Evolutionary conservation across 768 basidiomycete species (phyloP).

Genomic region (Lentinula aciculospora): DNA sequence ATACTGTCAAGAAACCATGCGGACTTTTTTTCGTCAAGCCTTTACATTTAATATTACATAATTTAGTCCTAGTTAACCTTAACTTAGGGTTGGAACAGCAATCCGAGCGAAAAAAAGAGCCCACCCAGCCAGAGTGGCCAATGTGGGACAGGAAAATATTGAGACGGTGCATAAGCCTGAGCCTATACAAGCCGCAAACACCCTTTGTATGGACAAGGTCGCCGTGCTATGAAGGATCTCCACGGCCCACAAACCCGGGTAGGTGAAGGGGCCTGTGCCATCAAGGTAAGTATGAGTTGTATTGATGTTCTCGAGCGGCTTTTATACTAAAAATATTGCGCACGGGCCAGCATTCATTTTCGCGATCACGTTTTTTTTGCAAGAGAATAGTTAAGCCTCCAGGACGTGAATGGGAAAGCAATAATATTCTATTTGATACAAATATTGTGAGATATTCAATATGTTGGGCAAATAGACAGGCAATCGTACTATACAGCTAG

Average conservation of each 20-base stretch:
- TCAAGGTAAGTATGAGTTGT: slow-evolving; percentile 5
- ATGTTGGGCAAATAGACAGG: too few relatives aligned
- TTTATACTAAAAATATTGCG: slow-evolving; percentile 1
- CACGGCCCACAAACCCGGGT: slow-evolving; percentile 7
- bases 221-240: slow-evolving; percentile 9
- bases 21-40: too few relatives aligned
- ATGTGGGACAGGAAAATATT: slow-evolving; percentile 8
- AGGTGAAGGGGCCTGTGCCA: slow-evolving; percentile 7
- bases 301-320: not conserved
- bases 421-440: not conserved
- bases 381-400: too few relatives aligned
- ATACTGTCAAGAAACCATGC: too few relatives aligned
- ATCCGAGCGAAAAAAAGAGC: slow-evolving; percentile 2
- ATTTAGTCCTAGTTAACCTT: not conserved
- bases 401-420: not conserved
- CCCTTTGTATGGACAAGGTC: slow-evolving; percentile 8
- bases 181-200: slow-evolving; percentile 7
- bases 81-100: slow-evolving; percentile 3
- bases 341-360: slow-evolving; percentile 2
- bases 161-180: slow-evolving; percentile 9
- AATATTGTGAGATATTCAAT: too few relatives aligned
- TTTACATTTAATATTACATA: too few relatives aligned
- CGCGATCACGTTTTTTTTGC: not conserved
- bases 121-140: slow-evolving; percentile 9
- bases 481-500: not conserved